Evolutionary conservation across 768 basidiomycete genomes (phyloP).

Genomic region (Amyloporia xantha): DNA sequence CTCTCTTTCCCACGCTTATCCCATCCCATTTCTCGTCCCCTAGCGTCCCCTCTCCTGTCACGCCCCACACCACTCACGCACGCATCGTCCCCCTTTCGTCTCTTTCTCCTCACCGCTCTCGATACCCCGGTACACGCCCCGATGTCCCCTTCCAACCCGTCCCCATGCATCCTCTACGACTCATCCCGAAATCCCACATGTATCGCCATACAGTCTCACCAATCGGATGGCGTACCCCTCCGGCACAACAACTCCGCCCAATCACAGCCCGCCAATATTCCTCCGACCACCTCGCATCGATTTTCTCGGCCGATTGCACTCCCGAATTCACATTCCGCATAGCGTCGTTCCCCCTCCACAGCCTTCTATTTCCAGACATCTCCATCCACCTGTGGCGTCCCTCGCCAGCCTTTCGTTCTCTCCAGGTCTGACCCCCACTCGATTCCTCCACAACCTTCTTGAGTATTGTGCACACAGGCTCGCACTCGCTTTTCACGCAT

Average conservation of each 20-base stretch:
- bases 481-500: no score
- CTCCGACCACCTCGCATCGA: not conserved
- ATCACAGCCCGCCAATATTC: not conserved
- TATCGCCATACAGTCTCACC: no score
- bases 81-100: not conserved
- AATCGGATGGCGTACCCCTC: no score
- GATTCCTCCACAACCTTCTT: not conserved
- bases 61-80: not conserved
- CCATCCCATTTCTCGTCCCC: no score
- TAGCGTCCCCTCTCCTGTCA: not conserved
- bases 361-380: not conserved
- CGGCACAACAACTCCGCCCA: not conserved
- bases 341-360: not conserved
- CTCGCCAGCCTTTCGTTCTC: not conserved
- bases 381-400: not conserved
- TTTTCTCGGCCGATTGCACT: not conserved
- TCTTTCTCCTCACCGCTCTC: not conserved
- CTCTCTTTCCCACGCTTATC: no score
- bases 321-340: not conserved
- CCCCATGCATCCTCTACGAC: not conserved
- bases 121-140: not conserved
- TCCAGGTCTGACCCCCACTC: not conserved
- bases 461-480: not conserved
- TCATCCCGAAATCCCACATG: not conserved
- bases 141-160: not conserved